A percentile compares a stretch with the other conserved stretches of the same genome.
phyloP scores from a whole-genome alignment of 2,329 filamentous ascomycete species.

The Aspergillus puulaauensis region DNA sequence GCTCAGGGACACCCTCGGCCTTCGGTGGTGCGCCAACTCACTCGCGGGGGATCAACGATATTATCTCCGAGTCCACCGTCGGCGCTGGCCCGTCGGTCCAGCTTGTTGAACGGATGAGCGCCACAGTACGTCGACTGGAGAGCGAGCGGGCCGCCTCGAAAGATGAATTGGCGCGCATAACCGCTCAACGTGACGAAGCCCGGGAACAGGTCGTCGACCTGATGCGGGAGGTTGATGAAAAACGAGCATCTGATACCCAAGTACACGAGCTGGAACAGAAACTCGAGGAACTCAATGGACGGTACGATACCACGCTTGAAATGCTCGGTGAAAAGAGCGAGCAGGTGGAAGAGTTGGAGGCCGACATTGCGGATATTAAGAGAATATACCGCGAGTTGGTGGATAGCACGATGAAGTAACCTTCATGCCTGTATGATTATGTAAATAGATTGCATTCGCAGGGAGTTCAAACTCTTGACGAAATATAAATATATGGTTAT shows the following conservation, averaged over 20 bases:
- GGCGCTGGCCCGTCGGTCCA: conserved; percentile 91
- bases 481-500: neutral
- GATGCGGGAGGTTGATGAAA: conserved; percentile 81
- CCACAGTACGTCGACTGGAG: conserved; percentile 85
- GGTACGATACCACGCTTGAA: conserved; percentile 89
- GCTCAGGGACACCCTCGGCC: conserved; percentile 37
- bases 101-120: conserved; percentile 93
- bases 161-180: conserved; percentile 79
- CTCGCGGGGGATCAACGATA: conserved; percentile 70
- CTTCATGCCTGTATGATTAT: neutral
- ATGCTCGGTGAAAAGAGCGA: conserved; percentile 98
- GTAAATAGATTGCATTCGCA: conserved; percentile 11
- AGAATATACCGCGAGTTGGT: conserved; percentile 93
- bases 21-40: conserved; percentile 37
- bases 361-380: conserved; percentile 91
- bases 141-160: conserved; percentile 85
- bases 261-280: conserved; percentile 67
- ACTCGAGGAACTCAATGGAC: conserved; percentile 66
- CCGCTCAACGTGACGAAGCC: conserved; percentile 85
- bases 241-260: conserved; percentile 59
- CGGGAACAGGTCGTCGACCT: conserved; percentile 85
- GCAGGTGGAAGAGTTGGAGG: conserved; percentile 82
- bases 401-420: conserved; percentile 73
- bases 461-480: neutral
- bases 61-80: conserved; percentile 84